Conservation (phyloP, 1,284 basidiomycete genomes). For the Cutaneotrichosporon cyanovorans region DNA sequence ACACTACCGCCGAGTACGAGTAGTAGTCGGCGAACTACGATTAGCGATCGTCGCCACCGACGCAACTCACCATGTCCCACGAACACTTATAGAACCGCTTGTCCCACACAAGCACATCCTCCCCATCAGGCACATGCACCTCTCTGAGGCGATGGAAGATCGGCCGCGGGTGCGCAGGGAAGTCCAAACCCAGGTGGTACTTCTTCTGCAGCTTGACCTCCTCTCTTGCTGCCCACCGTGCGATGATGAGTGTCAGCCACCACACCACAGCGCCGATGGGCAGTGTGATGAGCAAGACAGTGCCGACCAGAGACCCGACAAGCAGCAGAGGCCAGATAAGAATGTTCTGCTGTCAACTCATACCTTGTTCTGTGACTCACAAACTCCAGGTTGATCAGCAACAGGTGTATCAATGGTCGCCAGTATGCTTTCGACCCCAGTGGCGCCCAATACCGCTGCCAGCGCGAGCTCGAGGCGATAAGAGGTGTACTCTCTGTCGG, state of each 20-base stretch:
- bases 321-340: constrained; percentile 41
- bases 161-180: not conserved
- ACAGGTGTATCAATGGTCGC: constrained; percentile 33
- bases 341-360: constrained; percentile 29
- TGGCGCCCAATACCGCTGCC: constrained; percentile 34
- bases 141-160: constrained; percentile 33
- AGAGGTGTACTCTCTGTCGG: constrained; percentile 2
- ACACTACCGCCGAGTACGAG: constrained; percentile 42
- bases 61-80: constrained; percentile 38
- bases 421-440: constrained; percentile 28
- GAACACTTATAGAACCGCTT: constrained; percentile 39
- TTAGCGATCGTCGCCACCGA: not conserved
- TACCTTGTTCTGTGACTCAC: constrained; percentile 18
- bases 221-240: constrained; percentile 36
- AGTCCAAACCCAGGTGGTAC: not conserved
- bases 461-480: not conserved
- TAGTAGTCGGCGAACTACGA: constrained; percentile 37
- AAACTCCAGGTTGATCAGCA: constrained; percentile 42
- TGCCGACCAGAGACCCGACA: constrained; percentile 41
- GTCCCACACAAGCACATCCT: constrained; percentile 32
- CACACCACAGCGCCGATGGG: constrained; percentile 43
- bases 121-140: not conserved
- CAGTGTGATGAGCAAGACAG: constrained; percentile 42
- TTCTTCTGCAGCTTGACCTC: constrained; percentile 24
- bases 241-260: constrained; percentile 43